Base-by-base conservation (phyloP, 164 flowering plant species). In the Sedum album region DNA sequence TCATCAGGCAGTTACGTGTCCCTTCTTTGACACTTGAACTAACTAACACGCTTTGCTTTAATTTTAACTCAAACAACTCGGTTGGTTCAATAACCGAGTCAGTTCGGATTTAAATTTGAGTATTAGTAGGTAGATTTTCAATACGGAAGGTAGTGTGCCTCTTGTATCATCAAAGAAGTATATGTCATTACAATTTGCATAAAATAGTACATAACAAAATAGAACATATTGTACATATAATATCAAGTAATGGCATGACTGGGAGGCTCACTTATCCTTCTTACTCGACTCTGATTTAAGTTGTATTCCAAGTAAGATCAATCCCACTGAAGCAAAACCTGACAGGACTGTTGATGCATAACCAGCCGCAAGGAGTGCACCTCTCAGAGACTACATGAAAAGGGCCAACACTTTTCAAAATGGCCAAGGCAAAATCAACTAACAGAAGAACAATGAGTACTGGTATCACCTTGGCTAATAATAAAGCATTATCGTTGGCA, bases 401-500 rank as follows among this genome's bases (percentile, higher is more conserved):
- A 10, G 62, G 28, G 17, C 28, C 11, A 57, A 26, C 5, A 57
- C 33, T 28, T 14, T 2, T 57, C 62, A 57, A 57, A 1, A 44
- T 44, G 17, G 48, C 48, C 48, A 44, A 44, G 18, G 48, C 20
- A 44, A 11, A 57, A 57, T 57, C 62, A 28, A 26, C 33, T 9
- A 14, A 28, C 26, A 28, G 33, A 57, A 14, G 28, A 28, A 30
- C 28, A 26, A 15, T 28, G 5, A 57, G 13, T 11, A 57, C 20
- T 57, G 33, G 6, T 11, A 28, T 28, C 67, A 65, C 93, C 97
- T 94, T 89, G 8, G 89, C 96, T 53, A 94, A 81, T 41, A 85
- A 71, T 82, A 88, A 70, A 10, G 97, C 98, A 70, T 94, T 94
- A 64, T 94, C 93, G 78, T 91, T 89, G 70, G 97, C 91, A 77